Evolutionary conservation across 164 flowering plant genomes (phyloP), one percentile per base, ranked within the genome.

Genomic region (Magnolia kwangsiensis): DNA sequence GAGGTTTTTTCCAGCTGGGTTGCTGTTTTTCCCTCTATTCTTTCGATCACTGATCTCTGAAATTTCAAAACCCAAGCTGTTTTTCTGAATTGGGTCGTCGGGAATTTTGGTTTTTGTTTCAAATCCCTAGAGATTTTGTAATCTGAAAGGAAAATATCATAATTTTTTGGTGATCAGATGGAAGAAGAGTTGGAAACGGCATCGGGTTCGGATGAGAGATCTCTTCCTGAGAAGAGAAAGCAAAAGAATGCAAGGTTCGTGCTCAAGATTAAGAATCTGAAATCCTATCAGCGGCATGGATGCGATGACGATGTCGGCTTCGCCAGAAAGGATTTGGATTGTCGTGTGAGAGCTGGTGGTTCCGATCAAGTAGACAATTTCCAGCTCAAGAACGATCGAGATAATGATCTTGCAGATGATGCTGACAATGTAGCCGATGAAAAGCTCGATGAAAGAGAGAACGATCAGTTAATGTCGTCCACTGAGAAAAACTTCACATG

Each of bases 261-360:
- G 7, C 50, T 74, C 21, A 7, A 68, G 19, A 58, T 77, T 66
- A 79, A 59, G 79, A 13, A 45, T 64, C 29, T 27, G 10, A 64
- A 20, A 16, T 8, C 9, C 7, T 7, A 55, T 13, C 65, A 66
- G 23, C 1, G 20, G 23, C 49, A 31, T 6, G 82, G 45, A 0
- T 61, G 68, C 1, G 75, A 24, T 1, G 90, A 90, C 4, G 91
- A 90, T 58, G 89, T 88, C 31, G 24, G 49, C 2, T 50, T 63
- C 21, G 20, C 66, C 27, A 19, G 9, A 13, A 14, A 11, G n/a
- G 29, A 16, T 72, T 51, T 24, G 14, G 21, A 58, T 63, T 6
- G 24, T 1, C 5, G 63, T 14, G 49, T 20, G 16, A 58, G 73
- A 51, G 49, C 5, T 18, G 37, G 21, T 1, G 7, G 24, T 51